These are phyloP conservation scores for Colletotrichum tofieldiae DNA, from an alignment of 2,329 filamentous ascomycete species.

Conservation along the genomic window DNA sequence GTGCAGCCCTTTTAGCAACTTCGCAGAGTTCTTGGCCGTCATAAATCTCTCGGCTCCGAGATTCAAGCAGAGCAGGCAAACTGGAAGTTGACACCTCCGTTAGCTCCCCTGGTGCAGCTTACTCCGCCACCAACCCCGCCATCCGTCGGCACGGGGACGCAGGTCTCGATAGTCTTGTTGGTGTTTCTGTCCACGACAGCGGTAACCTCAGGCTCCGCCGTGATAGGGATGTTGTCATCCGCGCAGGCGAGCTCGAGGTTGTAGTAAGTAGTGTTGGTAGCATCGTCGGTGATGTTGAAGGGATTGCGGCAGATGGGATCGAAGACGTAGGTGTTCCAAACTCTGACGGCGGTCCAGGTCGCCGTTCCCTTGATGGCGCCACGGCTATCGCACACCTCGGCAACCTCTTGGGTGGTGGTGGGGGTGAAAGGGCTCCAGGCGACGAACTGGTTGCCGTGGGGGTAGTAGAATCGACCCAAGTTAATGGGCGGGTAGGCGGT, in stretches of 20 bases:
- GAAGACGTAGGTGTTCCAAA: slow-evolving; percentile 28
- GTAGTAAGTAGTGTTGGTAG: slow-evolving; percentile 17
- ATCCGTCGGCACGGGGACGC: slow-evolving; percentile 4
- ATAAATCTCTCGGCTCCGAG: neutral
- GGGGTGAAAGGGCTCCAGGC: slow-evolving; percentile 34
- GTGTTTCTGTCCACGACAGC: slow-evolving; percentile 29
- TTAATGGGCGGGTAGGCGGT: slow-evolving; percentile 29
- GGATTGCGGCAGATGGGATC: slow-evolving; percentile 37
- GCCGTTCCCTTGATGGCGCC: slow-evolving; percentile 34
- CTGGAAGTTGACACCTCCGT: neutral
- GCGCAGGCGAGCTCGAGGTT: slow-evolving; percentile 37
- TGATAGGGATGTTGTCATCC: slow-evolving; percentile 22
- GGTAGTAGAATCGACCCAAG: slow-evolving; percentile 24
- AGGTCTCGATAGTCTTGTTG: slow-evolving; percentile 32
- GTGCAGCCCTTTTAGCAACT: neutral
- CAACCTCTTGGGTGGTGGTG: slow-evolving; percentile 25
- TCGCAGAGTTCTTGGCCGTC: too few relatives aligned
- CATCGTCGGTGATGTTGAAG: slow-evolving; percentile 36
- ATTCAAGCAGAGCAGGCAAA: neutral
- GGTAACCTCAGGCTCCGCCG: slow-evolving; percentile 16
- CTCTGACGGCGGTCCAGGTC: slow-evolving; percentile 30
- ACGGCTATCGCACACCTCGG: slow-evolving; percentile 10
- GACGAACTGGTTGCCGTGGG: slow-evolving; percentile 24
- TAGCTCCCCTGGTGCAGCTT: neutral
- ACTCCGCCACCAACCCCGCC: too few relatives aligned